These are phyloP conservation scores for Phytophthora foliorum DNA, from an alignment of 352 stramenopile genomes.

Conservation along the genomic window DNA sequence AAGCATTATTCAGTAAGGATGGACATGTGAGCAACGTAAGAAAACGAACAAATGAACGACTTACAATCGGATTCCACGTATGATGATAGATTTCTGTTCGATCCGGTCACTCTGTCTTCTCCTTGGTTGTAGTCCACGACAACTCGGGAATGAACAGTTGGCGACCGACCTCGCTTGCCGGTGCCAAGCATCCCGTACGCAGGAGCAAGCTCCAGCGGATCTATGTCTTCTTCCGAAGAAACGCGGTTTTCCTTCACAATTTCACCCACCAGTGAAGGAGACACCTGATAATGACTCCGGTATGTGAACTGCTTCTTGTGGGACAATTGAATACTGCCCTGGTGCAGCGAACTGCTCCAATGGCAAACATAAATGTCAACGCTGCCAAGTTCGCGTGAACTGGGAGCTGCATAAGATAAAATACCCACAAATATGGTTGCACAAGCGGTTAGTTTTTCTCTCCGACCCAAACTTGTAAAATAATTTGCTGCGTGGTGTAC, in stretches of 20 bases:
- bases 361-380: constrained; percentile 76
- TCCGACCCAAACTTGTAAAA: background rate
- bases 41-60: constrained; percentile 13
- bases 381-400: constrained; percentile 41
- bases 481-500: constrained; percentile 11
- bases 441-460: background rate
- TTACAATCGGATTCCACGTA: constrained; percentile 80
- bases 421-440: background rate
- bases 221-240: constrained; percentile 10
- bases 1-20: constrained; percentile 8
- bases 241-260: constrained; percentile 22
- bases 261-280: constrained; percentile 36
- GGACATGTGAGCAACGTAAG: background rate
- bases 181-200: constrained; percentile 14
- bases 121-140: constrained; percentile 18
- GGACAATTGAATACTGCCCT: constrained; percentile 56
- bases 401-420: constrained; percentile 49
- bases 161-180: constrained; percentile 65
- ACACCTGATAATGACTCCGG: constrained; percentile 52
- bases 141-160: constrained; percentile 29
- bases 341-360: constrained; percentile 28
- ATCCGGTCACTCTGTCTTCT: constrained; percentile 31
- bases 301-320: constrained; percentile 67
- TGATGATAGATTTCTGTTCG: constrained; percentile 58
- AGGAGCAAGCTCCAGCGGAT: constrained; percentile 24